A percentile compares a stretch with the other conserved stretches of the same genome.
Conservation (phyloP, 495 filamentous ascomycete species). For the Aspergillus ostianus region DNA sequence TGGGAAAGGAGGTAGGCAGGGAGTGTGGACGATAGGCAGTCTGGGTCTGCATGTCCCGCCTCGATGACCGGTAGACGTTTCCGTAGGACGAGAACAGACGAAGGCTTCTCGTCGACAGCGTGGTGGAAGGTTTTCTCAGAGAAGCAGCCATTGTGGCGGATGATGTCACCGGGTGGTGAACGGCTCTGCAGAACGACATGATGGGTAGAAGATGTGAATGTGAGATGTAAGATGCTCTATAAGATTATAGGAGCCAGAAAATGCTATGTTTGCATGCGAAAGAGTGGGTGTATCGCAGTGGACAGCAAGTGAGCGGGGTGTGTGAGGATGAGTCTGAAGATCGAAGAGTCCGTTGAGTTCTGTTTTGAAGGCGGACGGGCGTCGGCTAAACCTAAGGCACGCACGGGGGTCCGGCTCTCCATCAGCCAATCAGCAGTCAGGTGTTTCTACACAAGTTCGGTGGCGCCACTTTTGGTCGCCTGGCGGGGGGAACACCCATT, state of each 20-base stretch:
- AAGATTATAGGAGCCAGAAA: neutral
- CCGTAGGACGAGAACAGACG: conserved; percentile 66
- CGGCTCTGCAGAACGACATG: conserved; percentile 38
- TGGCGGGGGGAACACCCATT: conserved; percentile 2
- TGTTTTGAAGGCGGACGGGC: conserved; percentile 24
- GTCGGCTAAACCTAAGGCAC: conserved; percentile 18
- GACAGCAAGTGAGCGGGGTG: conserved; percentile 12
- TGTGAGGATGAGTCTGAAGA: conserved; percentile 14
- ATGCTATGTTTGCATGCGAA: conserved; percentile 8
- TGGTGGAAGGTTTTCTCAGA: conserved; percentile 41
- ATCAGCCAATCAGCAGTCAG: conserved; percentile 41
- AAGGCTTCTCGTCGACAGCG: conserved; percentile 50
- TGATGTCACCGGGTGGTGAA: conserved; percentile 49
- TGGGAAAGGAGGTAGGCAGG: conserved; percentile 59
- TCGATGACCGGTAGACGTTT: conserved; percentile 53
- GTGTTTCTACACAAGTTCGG: conserved; percentile 40
- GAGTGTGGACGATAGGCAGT: conserved; percentile 76
- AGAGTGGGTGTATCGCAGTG: conserved; percentile 4
- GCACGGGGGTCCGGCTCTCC: conserved; percentile 2
- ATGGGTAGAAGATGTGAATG: conserved; percentile 7
- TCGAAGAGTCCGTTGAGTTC: conserved; percentile 10
- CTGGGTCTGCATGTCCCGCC: conserved; percentile 67
- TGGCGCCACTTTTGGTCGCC: conserved; percentile 35
- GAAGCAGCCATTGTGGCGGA: conserved; percentile 54
- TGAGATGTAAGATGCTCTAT: conserved; percentile 11